phyloP scores from a whole-genome alignment of 1,284 basidiomycete species.

The Austroboletus rostrupii region DNA sequence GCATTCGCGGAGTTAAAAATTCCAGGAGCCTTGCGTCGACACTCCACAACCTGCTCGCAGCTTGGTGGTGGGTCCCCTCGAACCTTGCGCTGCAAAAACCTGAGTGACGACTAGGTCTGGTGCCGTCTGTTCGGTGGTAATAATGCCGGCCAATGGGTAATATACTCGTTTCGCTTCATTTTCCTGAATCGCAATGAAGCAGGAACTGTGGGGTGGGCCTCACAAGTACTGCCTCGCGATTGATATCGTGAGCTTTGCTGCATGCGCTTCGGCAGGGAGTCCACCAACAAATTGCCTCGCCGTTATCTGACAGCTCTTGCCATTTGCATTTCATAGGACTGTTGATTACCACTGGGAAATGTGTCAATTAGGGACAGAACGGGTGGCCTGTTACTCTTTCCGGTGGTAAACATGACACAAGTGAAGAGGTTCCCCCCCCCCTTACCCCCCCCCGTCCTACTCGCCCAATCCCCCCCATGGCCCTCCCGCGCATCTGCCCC shows the following conservation, averaged over 20 bases:
- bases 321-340: conserved; percentile 28
- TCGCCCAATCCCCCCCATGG: conserved; percentile 6
- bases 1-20: conserved; percentile 31
- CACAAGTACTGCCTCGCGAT: conserved; percentile 23
- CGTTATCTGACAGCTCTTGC: conserved; percentile 21
- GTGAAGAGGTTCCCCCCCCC: conserved; percentile 13
- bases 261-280: conserved; percentile 11
- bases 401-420: conserved; percentile 25
- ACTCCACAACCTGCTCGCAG: not conserved
- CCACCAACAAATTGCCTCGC: conserved; percentile 19
- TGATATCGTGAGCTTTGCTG: conserved; percentile 20
- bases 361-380: conserved; percentile 31
- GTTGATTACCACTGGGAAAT: conserved; percentile 27
- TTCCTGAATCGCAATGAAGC: conserved; percentile 12
- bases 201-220: conserved; percentile 12
- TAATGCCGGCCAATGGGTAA: conserved; percentile 24
- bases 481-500: conserved; percentile 18
- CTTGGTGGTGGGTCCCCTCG: not conserved
- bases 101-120: conserved; percentile 1
- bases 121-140: conserved; percentile 20
- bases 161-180: not conserved
- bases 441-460: conserved; percentile 14
- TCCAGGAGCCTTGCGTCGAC: not conserved
- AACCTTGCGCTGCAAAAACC: too few species aligned
- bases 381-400: conserved; percentile 17